phyloP scores from a whole-genome alignment of 202 grass and related monocot species.

The Thinopyrum obtusiflorum region DNA sequence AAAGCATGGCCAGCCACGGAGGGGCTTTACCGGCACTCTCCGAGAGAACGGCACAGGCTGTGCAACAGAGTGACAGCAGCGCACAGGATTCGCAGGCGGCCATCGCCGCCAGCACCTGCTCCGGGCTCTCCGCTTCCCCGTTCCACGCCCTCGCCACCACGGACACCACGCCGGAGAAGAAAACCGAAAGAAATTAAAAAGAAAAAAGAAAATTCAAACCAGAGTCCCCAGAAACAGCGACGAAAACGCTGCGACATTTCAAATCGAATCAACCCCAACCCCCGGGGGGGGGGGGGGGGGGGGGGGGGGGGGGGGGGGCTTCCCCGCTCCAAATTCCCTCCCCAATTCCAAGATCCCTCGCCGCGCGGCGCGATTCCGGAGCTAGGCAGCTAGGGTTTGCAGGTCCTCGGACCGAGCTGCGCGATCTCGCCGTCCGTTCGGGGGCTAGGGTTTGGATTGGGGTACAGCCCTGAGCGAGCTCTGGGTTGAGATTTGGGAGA shows the following conservation, averaged over 20 bases:
- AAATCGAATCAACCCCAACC: constrained; percentile 25
- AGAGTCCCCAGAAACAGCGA: constrained; percentile 25
- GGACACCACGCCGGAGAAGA: constrained; percentile 39
- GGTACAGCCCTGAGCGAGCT: not conserved
- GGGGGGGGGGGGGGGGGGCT: too few species aligned
- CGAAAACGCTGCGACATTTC: constrained; percentile 33
- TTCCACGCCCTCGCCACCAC: not conserved
- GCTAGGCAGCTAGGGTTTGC: constrained; percentile 48
- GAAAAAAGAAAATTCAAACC: constrained; percentile 30
- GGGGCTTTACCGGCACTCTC: not conserved
- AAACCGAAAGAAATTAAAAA: not conserved
- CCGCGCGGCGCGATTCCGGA: constrained; percentile 1
- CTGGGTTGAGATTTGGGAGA: not conserved
- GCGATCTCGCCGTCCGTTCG: not conserved
- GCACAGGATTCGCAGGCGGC: constrained; percentile 18
- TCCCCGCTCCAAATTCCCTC: not conserved
- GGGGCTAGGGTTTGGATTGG: constrained; percentile 31
- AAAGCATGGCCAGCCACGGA: too few species aligned
- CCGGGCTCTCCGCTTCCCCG: constrained; percentile 9
- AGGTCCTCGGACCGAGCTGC: constrained; percentile 19
- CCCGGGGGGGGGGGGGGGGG: too few species aligned
- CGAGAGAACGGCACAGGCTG: not conserved
- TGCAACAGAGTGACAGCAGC: not conserved
- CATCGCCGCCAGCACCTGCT: constrained; percentile 30
- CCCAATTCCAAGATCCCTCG: constrained; percentile 27